Evolutionary conservation across 2,329 filamentous ascomycete genomes (phyloP), one percentile per base, ranked within the genome.

Genomic region (Blumeriella jaapii): DNA sequence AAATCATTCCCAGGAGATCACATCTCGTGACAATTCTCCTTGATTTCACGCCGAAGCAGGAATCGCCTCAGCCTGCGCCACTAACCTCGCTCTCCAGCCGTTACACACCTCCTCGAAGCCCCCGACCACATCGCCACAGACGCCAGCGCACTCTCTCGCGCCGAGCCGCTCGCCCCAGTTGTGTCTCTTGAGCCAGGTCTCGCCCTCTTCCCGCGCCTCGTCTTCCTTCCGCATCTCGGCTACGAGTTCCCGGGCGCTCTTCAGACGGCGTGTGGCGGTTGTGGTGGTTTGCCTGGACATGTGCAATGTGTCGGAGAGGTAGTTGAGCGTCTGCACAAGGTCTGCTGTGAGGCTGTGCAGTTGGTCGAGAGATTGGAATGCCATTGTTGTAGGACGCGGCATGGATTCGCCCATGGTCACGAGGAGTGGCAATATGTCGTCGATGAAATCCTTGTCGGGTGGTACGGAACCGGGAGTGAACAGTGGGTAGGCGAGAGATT

Each of bases 71-170:
- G 50, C 71, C 53, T 76, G 70, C 10, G 71, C 76, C 41, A 86
- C 69, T 30, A 93, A 61, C 47, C 81, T 73, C 53, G 78, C 75
- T 54, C 87, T 74, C 82, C 87, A 91, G 38, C 74, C 72, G 38
- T 87, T 79, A 60, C 86, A 95, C 1, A 89, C 78, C 54, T 86
- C 79, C 58, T 95, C 89, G 53, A 98, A 96, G 0, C 91, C 91
- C 29, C 80, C 79, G 20, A 95, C 78, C 1, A 98, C 87, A 41
- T 93, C 85, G 4, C 78, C 70, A 58, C 91, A 96, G 10, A 89
- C 82, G 14, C 69, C 69, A 6, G 82, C 85, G 43, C 86, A 93
- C 57, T 93, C 86, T 36, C 89, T 71, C 35, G 75, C 77, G 45
- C 72, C 66, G 22, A 95, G 59, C 36, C 81, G 71, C 47, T 79